These are phyloP conservation scores for Ophiobolus disseminans DNA, from an alignment of 2,329 filamentous ascomycete species.

Conservation along the genomic window DNA sequence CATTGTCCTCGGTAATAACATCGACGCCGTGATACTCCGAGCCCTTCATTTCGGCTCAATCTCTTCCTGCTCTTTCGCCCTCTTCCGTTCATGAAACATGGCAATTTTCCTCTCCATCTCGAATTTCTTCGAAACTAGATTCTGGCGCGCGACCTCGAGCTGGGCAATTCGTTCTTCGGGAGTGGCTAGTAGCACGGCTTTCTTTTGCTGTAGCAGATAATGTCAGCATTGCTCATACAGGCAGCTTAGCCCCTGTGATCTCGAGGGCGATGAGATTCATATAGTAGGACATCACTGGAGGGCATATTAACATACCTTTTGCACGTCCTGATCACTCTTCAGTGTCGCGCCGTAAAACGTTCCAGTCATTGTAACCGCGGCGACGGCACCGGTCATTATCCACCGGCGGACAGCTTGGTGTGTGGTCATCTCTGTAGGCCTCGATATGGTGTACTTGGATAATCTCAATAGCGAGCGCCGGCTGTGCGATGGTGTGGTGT, in stretches of 20 bases:
- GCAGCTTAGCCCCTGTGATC: background rate
- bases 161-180: slow-evolving; percentile 63
- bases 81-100: slow-evolving; percentile 25
- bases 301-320: slow-evolving; percentile 54
- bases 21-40: background rate
- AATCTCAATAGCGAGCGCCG: too few species aligned
- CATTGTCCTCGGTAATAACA: background rate
- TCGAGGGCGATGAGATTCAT: background rate
- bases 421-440: slow-evolving; percentile 25
- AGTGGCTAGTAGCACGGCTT: slow-evolving; percentile 58
- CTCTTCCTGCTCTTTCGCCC: slow-evolving; percentile 18
- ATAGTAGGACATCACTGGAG: background rate
- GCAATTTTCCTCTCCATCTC: slow-evolving; percentile 65
- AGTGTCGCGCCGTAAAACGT: slow-evolving; percentile 66
- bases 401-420: slow-evolving; percentile 54
- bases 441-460: background rate
- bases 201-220: slow-evolving; percentile 47
- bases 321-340: slow-evolving; percentile 60
- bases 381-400: slow-evolving; percentile 62
- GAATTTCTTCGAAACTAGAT: slow-evolving; percentile 58
- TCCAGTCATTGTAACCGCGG: slow-evolving; percentile 64
- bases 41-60: slow-evolving; percentile 17
- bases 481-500: background rate
- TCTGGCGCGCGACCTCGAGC: slow-evolving; percentile 59
- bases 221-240: background rate